phyloP scores from a whole-genome alignment of 192 early-diverging fungal genomes.

The Kickxella alabastrina region DNA sequence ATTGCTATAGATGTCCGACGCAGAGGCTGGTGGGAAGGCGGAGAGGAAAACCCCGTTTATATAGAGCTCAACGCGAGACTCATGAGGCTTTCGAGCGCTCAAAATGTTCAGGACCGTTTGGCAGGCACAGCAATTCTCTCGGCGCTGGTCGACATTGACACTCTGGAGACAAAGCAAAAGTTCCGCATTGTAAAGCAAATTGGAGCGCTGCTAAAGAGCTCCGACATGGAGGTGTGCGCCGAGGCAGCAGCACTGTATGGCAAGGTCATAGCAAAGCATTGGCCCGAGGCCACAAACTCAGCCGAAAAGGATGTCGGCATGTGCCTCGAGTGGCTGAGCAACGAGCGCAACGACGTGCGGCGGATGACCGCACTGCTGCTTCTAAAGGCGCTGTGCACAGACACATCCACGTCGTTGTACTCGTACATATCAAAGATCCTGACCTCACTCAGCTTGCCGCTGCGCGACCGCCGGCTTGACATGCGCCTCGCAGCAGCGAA shows the following conservation, averaged over 20 bases:
- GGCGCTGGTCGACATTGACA: conserved; percentile 27
- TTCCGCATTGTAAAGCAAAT: conserved; percentile 27
- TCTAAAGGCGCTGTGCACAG: conserved; percentile 24
- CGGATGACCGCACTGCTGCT: conserved; percentile 31
- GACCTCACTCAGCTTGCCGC: conserved; percentile 78
- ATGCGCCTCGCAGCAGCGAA: conserved; percentile 86
- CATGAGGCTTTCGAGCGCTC: conserved; percentile 3
- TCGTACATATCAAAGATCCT: conserved; percentile 77
- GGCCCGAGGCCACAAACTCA: conserved; percentile 15
- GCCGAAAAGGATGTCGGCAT: conserved; percentile 28
- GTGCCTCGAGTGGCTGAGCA: conserved; percentile 39
- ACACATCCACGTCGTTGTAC: conserved; percentile 71
- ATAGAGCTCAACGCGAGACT: conserved; percentile 16
- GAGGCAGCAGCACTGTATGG: conserved; percentile 23
- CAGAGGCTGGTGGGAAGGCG: conserved; percentile 15
- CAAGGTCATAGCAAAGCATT: conserved; percentile 23
- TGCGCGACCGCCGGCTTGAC: conserved; percentile 76
- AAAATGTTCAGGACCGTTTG: conserved; percentile 17
- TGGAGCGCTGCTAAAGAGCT: conserved; percentile 11
- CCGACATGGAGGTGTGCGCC: conserved; percentile 16
- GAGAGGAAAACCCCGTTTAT: conserved; percentile 19
- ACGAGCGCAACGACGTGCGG: conserved; percentile 31
- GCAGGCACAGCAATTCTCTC: conserved; percentile 29
- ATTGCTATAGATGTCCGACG: conserved; percentile 21
- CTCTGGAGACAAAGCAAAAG: conserved; percentile 31